Base-by-base conservation (phyloP, 768 basidiomycete genomes). In the Ramaria rubella region DNA sequence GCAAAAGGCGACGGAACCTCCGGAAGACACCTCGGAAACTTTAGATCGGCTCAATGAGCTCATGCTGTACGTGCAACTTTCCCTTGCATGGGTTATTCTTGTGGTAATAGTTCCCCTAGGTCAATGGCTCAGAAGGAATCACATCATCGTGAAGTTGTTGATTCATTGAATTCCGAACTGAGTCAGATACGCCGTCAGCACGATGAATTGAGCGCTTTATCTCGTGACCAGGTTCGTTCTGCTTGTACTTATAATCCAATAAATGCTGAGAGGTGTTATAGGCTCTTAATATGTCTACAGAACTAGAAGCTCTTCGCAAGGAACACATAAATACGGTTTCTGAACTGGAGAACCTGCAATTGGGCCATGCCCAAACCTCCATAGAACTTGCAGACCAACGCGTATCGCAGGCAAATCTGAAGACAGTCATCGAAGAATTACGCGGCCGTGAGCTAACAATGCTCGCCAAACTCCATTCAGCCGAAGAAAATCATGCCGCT, bases 81-180 rank as follows among this genome's bases (percentile, higher is more conserved):
- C 40, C 27, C 49, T 51, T 44, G 30, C 55, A 48, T 62, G 40
- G 49, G 4, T 31, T 11, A 2, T 15, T 34, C 24, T 33, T 7
- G 17, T 48, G 11, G 19, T 30, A n/a, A 27, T n/a, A n/a, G n/a
- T n/a, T 8, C 45, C 44, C 63, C 12, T 58, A 96, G 93, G 60
- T 91, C 95, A 2, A 97, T 98, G 95, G 94, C 94, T 2, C 87
- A 90, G 73, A 98, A 98, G 68, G 96, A 99, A 69, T 87, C 90
- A 4, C 77, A 83, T 31, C 95, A 98, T 67, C 82, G 83, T 33
- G 90, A 95, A 65, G 67, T 80, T 23, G 87, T 96, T 26, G 85
- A 90, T 40, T 73, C 74, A 30, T 76, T 97, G 60, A 84, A 82
- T 43, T 65, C 73, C 14, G 82, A 94, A 64, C 75, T 96, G 23